These are phyloP conservation scores for Ensete ventricosum DNA, from an alignment of 176 grass and related monocot species.

Conservation along the genomic window DNA sequence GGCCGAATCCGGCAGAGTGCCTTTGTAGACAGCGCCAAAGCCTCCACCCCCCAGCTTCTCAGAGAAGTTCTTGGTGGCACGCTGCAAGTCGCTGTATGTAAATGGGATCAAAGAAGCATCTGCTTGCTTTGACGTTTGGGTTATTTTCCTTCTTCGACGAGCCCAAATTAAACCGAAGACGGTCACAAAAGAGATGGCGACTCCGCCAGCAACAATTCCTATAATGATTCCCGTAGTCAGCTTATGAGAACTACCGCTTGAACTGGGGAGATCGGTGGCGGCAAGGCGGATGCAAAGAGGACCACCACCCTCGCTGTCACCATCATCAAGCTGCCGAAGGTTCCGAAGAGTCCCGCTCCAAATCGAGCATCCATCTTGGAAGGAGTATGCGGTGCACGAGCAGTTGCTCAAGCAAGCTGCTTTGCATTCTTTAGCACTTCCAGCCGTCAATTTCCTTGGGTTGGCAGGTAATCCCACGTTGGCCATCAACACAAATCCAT, in stretches of 20 bases:
- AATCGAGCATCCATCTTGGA: slow-evolving; percentile 10
- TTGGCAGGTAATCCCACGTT: slow-evolving; percentile 33
- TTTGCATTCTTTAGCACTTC: slow-evolving; percentile 18
- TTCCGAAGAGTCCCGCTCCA: slow-evolving; percentile 22
- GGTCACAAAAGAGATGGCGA: neutral
- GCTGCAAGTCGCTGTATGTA: slow-evolving; percentile 18
- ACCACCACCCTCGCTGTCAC: slow-evolving; percentile 12
- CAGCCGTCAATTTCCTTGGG: neutral
- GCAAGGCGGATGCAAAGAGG: slow-evolving; percentile 23
- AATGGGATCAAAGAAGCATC: slow-evolving; percentile 4
- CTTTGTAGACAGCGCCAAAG: slow-evolving; percentile 36
- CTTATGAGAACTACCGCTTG: slow-evolving; percentile 7
- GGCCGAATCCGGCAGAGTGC: slow-evolving; percentile 12
- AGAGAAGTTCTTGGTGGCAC: slow-evolving; percentile 31
- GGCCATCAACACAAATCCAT: slow-evolving; percentile 34
- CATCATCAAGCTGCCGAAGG: slow-evolving; percentile 5
- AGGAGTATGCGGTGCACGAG: slow-evolving; percentile 30
- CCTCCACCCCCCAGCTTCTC: slow-evolving; percentile 24
- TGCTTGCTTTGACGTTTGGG: neutral
- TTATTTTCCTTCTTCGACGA: neutral
- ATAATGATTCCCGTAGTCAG: neutral
- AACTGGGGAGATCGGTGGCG: slow-evolving; percentile 11
- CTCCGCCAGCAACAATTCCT: neutral
- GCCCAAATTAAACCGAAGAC: neutral
- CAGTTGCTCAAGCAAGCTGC: slow-evolving; percentile 35